phyloP scores from a whole-genome alignment of 352 stramenopile genomes.

The Pythium sp. region DNA sequence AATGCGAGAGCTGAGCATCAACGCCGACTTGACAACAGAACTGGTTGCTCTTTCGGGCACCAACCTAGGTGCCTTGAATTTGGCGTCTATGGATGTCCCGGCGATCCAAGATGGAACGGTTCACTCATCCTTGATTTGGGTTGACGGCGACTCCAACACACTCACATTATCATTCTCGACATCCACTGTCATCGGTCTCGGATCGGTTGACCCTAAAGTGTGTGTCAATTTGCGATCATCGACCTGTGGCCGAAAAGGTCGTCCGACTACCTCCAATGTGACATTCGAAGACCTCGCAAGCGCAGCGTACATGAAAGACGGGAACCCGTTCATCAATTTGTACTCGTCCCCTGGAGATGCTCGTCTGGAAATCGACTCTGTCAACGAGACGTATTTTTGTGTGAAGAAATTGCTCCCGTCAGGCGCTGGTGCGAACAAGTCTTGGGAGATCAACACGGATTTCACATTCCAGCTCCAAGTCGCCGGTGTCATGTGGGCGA shows the following conservation, averaged over 20 bases:
- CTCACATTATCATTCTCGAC: slow-evolving; percentile 78
- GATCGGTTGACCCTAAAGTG: slow-evolving; percentile 61
- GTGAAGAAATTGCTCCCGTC: slow-evolving; percentile 64
- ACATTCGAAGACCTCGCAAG: slow-evolving; percentile 32
- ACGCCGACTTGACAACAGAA: slow-evolving; percentile 24
- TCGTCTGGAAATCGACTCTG: slow-evolving; percentile 38
- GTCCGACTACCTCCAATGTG: slow-evolving; percentile 42
- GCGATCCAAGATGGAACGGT: slow-evolving; percentile 36
- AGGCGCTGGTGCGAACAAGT: slow-evolving; percentile 47
- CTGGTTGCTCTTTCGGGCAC: slow-evolving; percentile 15
- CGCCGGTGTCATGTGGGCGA: slow-evolving; percentile 45
- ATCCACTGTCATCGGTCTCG: slow-evolving; percentile 61
- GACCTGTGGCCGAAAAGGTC: slow-evolving; percentile 48
- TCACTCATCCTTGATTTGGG: slow-evolving; percentile 74
- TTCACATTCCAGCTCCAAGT: slow-evolving; percentile 82
- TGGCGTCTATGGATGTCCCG: slow-evolving; percentile 61
- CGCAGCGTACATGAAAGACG: slow-evolving; percentile 66
- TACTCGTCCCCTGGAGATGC: slow-evolving; percentile 60
- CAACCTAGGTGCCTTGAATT: slow-evolving; percentile 45
- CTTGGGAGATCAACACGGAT: slow-evolving; percentile 62
- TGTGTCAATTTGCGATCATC: slow-evolving; percentile 64
- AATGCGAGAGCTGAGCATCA: slow-evolving; percentile 45
- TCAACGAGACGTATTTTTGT: slow-evolving; percentile 78
- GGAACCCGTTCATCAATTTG: slow-evolving; percentile 74
- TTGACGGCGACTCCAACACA: slow-evolving; percentile 61